Evolutionary conservation across 2,329 filamentous ascomycete species (phyloP).

Genomic region (Hortaea werneckii): DNA sequence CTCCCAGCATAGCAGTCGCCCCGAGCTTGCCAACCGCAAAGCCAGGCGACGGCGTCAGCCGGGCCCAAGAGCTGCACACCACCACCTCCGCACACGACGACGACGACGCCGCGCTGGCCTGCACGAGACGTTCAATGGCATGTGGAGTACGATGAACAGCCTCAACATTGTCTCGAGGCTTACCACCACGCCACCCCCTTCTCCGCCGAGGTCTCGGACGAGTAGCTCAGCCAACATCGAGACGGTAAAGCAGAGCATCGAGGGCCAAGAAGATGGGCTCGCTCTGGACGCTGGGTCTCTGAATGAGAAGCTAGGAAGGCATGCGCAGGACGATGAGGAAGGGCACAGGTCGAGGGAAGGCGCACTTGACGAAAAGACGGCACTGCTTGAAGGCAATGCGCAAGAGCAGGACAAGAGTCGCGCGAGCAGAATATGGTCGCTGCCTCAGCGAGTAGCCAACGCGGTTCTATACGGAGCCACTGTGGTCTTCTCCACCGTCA

Average conservation of each 20-base stretch:
- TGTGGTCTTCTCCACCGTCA: constrained; percentile 67
- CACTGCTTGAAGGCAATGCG: constrained; percentile 43
- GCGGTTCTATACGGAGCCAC: constrained; percentile 66
- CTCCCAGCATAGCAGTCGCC: too few relatives aligned
- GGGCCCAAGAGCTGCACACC: too few relatives aligned
- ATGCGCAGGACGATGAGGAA: constrained; percentile 2
- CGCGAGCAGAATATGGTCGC: constrained; percentile 9
- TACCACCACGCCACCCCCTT: constrained; percentile 45
- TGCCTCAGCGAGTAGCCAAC: constrained; percentile 51
- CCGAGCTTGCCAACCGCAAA: too few relatives aligned
- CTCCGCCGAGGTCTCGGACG: constrained; percentile 40
- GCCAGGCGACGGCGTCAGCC: too few relatives aligned
- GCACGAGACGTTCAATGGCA: constrained; percentile 1
- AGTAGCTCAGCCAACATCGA: constrained; percentile 16
- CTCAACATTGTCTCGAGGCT: constrained; percentile 83
- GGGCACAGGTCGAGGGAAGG: not conserved
- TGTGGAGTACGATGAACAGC: constrained; percentile 70
- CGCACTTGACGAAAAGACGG: constrained; percentile 52
- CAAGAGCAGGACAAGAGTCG: not conserved
- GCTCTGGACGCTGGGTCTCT: constrained; percentile 13
- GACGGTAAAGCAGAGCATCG: constrained; percentile 2
- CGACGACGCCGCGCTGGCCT: too few relatives aligned
- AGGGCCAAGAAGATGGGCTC: constrained; percentile 4
- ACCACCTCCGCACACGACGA: too few relatives aligned
- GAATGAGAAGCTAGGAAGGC: constrained; percentile 14